A percentile compares a stretch with the other conserved stretches of the same genome.
phyloP scores from a whole-genome alignment of 1,284 basidiomycete species.

The Apiotrichum laibachii region DNA sequence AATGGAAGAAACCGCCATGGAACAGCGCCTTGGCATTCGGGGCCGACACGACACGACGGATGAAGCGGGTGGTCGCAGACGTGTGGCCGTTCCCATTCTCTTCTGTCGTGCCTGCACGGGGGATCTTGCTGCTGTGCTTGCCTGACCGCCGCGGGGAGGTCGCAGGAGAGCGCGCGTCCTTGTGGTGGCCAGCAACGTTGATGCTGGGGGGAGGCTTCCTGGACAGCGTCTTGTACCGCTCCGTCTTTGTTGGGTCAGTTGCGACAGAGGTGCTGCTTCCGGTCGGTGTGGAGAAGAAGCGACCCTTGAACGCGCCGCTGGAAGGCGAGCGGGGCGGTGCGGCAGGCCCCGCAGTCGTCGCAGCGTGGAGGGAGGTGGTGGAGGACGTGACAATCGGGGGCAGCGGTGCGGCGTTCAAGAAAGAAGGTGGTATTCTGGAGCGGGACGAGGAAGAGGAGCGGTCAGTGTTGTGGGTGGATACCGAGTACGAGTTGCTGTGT shows the following conservation, averaged over 20 bases:
- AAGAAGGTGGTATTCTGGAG: constrained; percentile 6
- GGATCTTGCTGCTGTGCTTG: neutral
- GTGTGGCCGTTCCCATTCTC: constrained; percentile 14
- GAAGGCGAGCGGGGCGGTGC: constrained; percentile 18
- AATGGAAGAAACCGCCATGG: constrained; percentile 28
- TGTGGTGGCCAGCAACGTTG: neutral
- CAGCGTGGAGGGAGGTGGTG: constrained; percentile 19
- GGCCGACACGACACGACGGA: constrained; percentile 91
- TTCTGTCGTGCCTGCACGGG: neutral
- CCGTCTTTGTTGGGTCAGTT: constrained; percentile 13
- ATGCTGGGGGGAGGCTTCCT: constrained; percentile 15
- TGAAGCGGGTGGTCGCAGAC: constrained; percentile 55
- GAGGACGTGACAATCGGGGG: constrained; percentile 9
- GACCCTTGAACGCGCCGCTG: constrained; percentile 35
- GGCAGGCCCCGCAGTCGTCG: neutral
- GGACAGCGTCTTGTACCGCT: constrained; percentile 30
- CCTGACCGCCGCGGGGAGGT: constrained; percentile 1
- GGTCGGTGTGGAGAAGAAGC: constrained; percentile 43
- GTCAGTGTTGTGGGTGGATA: constrained; percentile 19
- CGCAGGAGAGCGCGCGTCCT: constrained; percentile 2
- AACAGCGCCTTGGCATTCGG: constrained; percentile 94
- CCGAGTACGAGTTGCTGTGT: constrained; percentile 21
- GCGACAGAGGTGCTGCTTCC: constrained; percentile 8
- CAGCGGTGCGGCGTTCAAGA: neutral
- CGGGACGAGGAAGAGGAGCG: constrained; percentile 23